Evolutionary conservation across 176 grass and related monocot genomes (phyloP), one percentile per base, ranked within the genome.

Genomic region (Rhynchospora pubera): DNA sequence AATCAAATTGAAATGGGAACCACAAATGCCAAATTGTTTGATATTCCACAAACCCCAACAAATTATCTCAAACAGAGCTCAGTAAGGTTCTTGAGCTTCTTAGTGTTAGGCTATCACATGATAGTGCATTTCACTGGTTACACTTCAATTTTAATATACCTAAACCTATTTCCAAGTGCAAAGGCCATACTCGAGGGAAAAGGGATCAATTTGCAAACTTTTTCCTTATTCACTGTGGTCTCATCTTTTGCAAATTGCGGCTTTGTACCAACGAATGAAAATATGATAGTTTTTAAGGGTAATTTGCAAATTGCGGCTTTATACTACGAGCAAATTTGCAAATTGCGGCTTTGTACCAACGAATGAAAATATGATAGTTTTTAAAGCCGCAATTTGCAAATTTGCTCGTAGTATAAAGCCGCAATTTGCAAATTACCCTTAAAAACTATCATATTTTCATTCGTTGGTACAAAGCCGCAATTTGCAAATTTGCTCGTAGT

Each of bases 201-300:
- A 84, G 84, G 68, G 46, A 89, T 94, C 48, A 84, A 67, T 30
- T 7, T 11, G 18, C 61, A 79, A 62, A 89, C 84, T 63, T 97
- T 97, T 73, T 82, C 91, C 78, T 30, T 89, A 66, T 94, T 94
- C 88, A 91, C 78, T 46, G 84, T 88, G 9, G 85, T 88, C 18
- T 97, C 90, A 3, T 83, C 94, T 6, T 97, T 94, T 56, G n/a
- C 88, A 0, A 97, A 97, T 80, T 85, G 90, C 32, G 90, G 94
- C 10, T 97, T 97, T 64, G 14, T 94, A 58, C 83, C 90, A 9
- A 97, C 83, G 2, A 94, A 94, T 76, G 87, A 97, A 51, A 91
- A 86, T 72, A 97, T 97, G 91, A 23, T 73, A 4, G 83, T 86
- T 32, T 97, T 97, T 84, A 89, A 22, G 73, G 55, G 74, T 6